Percentiles rank a stretch among this genome's conserved stretches.
Conservation (phyloP, 306 rosid species). For the Glycine soja region DNA sequence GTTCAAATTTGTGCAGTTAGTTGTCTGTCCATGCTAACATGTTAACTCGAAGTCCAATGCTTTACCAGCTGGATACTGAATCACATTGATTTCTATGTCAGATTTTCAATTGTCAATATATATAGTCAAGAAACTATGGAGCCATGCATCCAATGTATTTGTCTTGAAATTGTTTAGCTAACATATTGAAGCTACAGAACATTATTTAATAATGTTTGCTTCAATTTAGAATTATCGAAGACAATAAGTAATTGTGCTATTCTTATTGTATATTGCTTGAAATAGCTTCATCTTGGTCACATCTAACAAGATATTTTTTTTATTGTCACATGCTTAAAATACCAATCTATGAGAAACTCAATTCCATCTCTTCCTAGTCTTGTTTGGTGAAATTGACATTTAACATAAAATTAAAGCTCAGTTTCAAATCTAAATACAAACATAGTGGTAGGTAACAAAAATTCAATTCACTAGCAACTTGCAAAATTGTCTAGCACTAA, state of each 20-base stretch:
- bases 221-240: not conserved
- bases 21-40: constrained; percentile 15
- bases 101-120: not conserved
- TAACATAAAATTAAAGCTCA: constrained; percentile 10
- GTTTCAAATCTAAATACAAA: not conserved
- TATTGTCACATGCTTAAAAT: not conserved
- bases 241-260: not conserved
- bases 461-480: constrained; percentile 20
- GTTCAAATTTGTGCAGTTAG: not conserved
- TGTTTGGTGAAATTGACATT: not conserved
- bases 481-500: not conserved
- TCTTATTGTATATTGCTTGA: not conserved
- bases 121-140: not conserved
- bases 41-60: not conserved
- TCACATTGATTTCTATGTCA: not conserved
- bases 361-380: not conserved
- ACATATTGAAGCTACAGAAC: constrained; percentile 17
- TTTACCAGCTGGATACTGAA: constrained; percentile 11
- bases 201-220: not conserved
- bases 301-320: constrained; percentile 1
- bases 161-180: constrained; percentile 12
- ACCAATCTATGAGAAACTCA: constrained; percentile 3
- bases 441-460: not conserved
- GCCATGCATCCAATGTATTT: not conserved
- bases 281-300: constrained; percentile 3